Base-by-base conservation (phyloP, 257 asterid genomes). In the Dorcoceras hygrometricum region DNA sequence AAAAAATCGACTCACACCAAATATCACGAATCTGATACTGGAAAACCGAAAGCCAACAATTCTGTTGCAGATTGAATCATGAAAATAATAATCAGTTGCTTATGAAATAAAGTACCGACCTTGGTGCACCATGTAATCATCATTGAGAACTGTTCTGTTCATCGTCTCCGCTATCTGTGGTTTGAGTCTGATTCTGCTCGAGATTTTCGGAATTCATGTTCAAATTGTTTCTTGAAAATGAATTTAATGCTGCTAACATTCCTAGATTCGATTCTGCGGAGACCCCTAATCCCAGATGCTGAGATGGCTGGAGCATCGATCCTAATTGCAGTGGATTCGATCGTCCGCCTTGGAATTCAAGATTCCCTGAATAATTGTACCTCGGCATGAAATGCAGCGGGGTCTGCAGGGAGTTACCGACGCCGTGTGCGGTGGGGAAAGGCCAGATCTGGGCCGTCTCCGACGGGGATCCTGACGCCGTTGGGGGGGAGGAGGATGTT, bases 361-460 rank as follows among this genome's bases (percentile, higher is more conserved):
- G 71, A 53, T 74, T 79, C 62, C 81, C 85, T 0, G 86, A 70
- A 19, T 82, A 74, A 63, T 84, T 86, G 14, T 80, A 78, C 79
- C 89, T 75, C 57, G 89, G 83, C 85, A 83, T 69, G 69, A 84
- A 81, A 11, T 81, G 85, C 31, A 83, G 56, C 25, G 84, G 89
- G 16, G 87, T 79, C 19, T 79, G 93, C 12, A 78, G 31, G 6
- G 80, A 72, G 74, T 66, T 78, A 26, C 78, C 81, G 43, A 77
- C 79, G 31, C 63, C 58, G 24, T 34, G 51, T 0, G 62, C 68
- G n/a, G 71, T 16, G 2, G 82, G 71, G 18, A 86, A 84, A 0
- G 91, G 88, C 96, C 96, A 89, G 85, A 84, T 82, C 68, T 74
- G 90, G 6, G 79, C 51, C 16, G 59, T 72, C 67, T 80, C 84